Base-by-base conservation (phyloP, 2,329 filamentous ascomycete species). In the Chrysosporium queenslandicum region DNA sequence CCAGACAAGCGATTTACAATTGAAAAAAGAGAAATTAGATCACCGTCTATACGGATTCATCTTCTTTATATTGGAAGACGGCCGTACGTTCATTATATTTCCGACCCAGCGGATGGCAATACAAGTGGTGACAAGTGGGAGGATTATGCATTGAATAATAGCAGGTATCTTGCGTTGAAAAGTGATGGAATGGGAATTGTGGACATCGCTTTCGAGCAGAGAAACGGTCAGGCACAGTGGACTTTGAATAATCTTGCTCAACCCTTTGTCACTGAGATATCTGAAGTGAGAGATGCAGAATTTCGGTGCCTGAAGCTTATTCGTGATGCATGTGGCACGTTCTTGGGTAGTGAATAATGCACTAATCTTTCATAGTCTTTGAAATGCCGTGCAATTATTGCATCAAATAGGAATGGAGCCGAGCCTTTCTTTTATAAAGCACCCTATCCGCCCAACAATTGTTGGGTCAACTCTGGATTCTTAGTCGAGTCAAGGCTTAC, bases 51-150 rank as follows among this genome's bases (percentile, higher is more conserved):
- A 23, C 45, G 45, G 14, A 53, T 53, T 4, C 51, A 49, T 53
- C 39, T 47, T 16, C n/a, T 53, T 23, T 4, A 47, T 16, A 21
- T 48, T 16, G 51, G 43, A 43, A 27, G 39, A 8, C 36, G 43
- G 7, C 4, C 29, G 8, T 49, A 51, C 20, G 37, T 50, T 25
- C 16, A n/a, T 32, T 11, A 23, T 40, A 16, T 62, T 65, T 53
- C 57, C 56, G 1, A 60, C 61, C 20, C 58, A 57, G 5, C 53
- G 68, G 2, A 50, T 65, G 58, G 16, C 56, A 55, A 32, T 66
- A 61, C 56, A 11, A 12, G 11, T 8, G 20, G 32, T 4, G 27
- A 30, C 27, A 27, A 18, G n/a, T 20, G 16, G 20, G n/a, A n/a
- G n/a, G 51, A 53, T 29, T 43, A 53, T 42, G 3, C 29, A 25